Conservation (phyloP, 768 basidiomycete species). For the Boletus rubescentipes region DNA sequence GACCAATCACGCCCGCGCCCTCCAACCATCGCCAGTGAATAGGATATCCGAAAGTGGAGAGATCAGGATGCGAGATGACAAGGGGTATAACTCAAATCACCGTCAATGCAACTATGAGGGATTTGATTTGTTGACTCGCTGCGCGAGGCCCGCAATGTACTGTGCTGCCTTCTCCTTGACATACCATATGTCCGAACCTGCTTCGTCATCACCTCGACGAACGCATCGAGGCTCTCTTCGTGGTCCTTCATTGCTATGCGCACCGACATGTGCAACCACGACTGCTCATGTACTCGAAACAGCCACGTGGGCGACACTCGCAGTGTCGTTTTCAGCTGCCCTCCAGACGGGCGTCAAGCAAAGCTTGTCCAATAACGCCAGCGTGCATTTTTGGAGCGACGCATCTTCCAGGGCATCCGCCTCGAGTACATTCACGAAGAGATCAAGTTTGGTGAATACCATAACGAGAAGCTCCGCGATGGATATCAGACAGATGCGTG, state of each 20-base stretch:
- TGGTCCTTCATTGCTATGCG: no score
- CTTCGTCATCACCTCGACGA: background rate
- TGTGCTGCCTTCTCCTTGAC: background rate
- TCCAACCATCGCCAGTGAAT: no score
- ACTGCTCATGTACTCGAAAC: background rate
- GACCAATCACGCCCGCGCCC: no score
- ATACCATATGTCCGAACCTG: background rate
- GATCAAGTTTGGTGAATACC: slow-evolving; percentile 10
- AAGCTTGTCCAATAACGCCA: background rate
- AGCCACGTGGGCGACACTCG: background rate
- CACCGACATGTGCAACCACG: no score
- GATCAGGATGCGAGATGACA: background rate
- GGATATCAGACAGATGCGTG: background rate
- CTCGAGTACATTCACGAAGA: background rate
- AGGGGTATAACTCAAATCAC: background rate
- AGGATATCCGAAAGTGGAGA: no score
- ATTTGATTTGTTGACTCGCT: background rate
- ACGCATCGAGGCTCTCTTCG: background rate
- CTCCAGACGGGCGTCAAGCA: background rate
- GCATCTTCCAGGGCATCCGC: background rate
- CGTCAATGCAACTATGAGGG: background rate
- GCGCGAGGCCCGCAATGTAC: background rate
- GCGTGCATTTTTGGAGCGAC: background rate
- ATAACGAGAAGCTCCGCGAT: slow-evolving; percentile 5
- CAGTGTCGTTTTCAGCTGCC: background rate